Evolutionary conservation across 805 yeast species (phyloP).

Genomic region (Sugiyamaella qingdaonensis): DNA sequence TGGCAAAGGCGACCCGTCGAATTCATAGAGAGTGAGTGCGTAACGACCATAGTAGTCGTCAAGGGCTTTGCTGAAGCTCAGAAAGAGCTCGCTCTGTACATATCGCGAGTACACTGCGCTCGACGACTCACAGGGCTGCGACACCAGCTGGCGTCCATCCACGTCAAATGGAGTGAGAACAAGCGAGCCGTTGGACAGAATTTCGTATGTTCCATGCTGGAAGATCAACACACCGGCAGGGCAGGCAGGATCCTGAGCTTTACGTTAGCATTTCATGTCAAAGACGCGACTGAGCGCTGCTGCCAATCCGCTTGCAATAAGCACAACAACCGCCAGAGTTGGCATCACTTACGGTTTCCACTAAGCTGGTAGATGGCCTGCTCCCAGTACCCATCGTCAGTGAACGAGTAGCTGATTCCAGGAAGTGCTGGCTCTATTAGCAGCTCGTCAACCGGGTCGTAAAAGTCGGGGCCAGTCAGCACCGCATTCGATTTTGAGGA

Average conservation of each 20-base stretch:
- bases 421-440: conserved; percentile 94
- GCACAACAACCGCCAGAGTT: neutral
- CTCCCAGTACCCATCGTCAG: conserved; percentile 87
- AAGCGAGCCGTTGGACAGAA: conserved; percentile 61
- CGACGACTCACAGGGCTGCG: conserved; percentile 71
- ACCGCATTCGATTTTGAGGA: conserved; percentile 88
- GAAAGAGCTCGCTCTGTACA: conserved; percentile 58
- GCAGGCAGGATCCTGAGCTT: conserved; percentile 65
- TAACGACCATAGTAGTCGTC: conserved; percentile 83
- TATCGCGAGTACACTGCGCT: conserved; percentile 57
- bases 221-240: conserved; percentile 75
- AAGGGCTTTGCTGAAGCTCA: conserved; percentile 53
- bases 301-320: neutral
- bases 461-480: conserved; percentile 93
- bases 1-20: conserved; percentile 68
- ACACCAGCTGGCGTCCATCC: conserved; percentile 88
- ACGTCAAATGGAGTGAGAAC: conserved; percentile 68
- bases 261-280: conserved; percentile 21
- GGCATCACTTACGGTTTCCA: conserved; percentile 44
- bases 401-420: conserved; percentile 89
- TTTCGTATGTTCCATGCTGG: conserved; percentile 83
- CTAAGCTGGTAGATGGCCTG: conserved; percentile 80
- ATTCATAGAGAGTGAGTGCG: conserved; percentile 66
- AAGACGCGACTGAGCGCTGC: neutral
- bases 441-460: conserved; percentile 92